These are phyloP conservation scores for Lentinula novae-zelandiae DNA, from an alignment of 1,284 basidiomycete species.

Conservation along the genomic window DNA sequence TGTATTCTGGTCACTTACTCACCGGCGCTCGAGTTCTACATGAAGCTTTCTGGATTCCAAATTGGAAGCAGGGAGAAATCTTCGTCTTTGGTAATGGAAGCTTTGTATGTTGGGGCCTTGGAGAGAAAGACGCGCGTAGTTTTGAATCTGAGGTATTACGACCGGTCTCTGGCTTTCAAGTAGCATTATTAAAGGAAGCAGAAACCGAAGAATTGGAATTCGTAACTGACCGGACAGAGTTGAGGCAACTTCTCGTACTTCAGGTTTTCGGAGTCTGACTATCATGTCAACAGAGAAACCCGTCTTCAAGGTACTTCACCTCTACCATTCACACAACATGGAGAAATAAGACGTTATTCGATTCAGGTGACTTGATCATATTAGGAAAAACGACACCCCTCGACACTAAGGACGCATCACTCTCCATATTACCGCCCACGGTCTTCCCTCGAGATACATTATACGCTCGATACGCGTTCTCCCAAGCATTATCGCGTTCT, in stretches of 20 bases:
- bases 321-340: not conserved
- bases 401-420: constrained; percentile 38
- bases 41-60: constrained; percentile 63
- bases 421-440: constrained; percentile 43
- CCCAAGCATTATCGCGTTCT: constrained; percentile 84
- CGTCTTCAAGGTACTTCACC: constrained; percentile 56
- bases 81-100: constrained; percentile 85
- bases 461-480: constrained; percentile 84
- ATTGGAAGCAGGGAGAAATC: constrained; percentile 74
- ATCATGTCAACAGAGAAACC: constrained; percentile 52
- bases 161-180: constrained; percentile 50
- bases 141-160: constrained; percentile 68
- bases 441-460: constrained; percentile 61
- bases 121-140: constrained; percentile 69
- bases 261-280: constrained; percentile 14
- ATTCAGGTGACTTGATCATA: constrained; percentile 72
- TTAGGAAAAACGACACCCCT: constrained; percentile 67
- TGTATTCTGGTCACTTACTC: constrained; percentile 38
- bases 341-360: not conserved
- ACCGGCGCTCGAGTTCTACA: constrained; percentile 54
- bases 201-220: constrained; percentile 91
- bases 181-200: constrained; percentile 60
- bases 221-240: constrained; percentile 85
- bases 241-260: constrained; percentile 11
- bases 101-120: constrained; percentile 85